phyloP scores from a whole-genome alignment of 2,329 filamentous ascomycete genomes.

The Epicoccum nigrum region DNA sequence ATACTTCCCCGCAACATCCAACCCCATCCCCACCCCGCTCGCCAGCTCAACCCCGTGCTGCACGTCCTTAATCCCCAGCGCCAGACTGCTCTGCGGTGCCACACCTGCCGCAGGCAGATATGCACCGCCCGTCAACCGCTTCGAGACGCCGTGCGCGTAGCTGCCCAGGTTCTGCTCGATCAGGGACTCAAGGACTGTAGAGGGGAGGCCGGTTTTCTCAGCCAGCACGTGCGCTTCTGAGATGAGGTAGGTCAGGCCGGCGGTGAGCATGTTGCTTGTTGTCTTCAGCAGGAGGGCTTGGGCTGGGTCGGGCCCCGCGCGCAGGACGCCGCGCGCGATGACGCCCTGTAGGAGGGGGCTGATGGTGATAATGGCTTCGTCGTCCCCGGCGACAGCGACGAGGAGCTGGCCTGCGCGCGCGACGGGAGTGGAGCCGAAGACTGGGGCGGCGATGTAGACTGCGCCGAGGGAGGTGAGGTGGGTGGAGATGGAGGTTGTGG shows the following conservation, averaged over 20 bases:
- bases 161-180: slow-evolving; percentile 44
- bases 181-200: slow-evolving; percentile 51
- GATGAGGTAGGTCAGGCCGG: slow-evolving; percentile 57
- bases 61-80: slow-evolving; percentile 60
- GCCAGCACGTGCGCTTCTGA: slow-evolving; percentile 59
- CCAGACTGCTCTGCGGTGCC: slow-evolving; percentile 56
- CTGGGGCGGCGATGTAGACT: slow-evolving; percentile 53
- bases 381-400: slow-evolving; percentile 55
- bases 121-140: slow-evolving; percentile 34
- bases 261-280: slow-evolving; percentile 57
- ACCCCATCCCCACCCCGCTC: slow-evolving; percentile 44
- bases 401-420: slow-evolving; percentile 55
- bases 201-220: slow-evolving; percentile 53
- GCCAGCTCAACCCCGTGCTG: slow-evolving; percentile 57
- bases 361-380: slow-evolving; percentile 44
- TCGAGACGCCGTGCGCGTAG: slow-evolving; percentile 33
- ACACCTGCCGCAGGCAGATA: slow-evolving; percentile 36
- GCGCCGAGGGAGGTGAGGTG: slow-evolving; percentile 38
- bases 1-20: slow-evolving; percentile 54
- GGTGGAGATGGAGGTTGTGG: slow-evolving; percentile 40
- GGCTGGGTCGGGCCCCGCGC: slow-evolving; percentile 52
- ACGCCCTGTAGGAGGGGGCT: slow-evolving; percentile 52
- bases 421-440: slow-evolving; percentile 60
- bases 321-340: slow-evolving; percentile 50
- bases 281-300: slow-evolving; percentile 58